A percentile compares a stretch with the other conserved stretches of the same genome.
Evolutionary conservation across 768 basidiomycete genomes (phyloP).

Genomic region (Rhizopogon vinicolor): DNA sequence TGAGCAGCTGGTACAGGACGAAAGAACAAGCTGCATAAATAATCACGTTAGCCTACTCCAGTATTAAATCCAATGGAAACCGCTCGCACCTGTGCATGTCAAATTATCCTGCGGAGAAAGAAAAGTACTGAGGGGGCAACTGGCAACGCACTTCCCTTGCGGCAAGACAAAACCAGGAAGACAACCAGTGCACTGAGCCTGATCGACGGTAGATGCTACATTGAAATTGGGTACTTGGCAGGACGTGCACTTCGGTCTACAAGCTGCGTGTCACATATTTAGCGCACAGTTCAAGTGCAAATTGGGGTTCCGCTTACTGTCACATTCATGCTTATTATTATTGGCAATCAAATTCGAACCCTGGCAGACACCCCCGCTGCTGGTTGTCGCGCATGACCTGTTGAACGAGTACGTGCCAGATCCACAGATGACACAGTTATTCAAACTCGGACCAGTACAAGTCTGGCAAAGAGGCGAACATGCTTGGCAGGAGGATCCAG

Average conservation of each 20-base stretch:
- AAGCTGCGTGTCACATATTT: conserved; percentile 40
- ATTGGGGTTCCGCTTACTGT: conserved; percentile 48
- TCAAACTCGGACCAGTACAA: conserved; percentile 64
- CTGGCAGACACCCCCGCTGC: conserved; percentile 67
- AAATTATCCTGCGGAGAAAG: conserved; percentile 68
- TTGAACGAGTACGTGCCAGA: conserved; percentile 57
- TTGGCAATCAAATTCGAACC: conserved; percentile 71
- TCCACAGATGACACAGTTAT: conserved; percentile 67
- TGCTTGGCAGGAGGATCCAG: conserved; percentile 44
- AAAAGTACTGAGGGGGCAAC: conserved; percentile 68
- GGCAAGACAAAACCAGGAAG: conserved; percentile 72
- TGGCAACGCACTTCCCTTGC: conserved; percentile 61
- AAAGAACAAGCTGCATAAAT: conserved; percentile 53
- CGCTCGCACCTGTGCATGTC: conserved; percentile 64
- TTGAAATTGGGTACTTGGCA: conserved; percentile 75
- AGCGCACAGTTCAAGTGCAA: conserved; percentile 1
- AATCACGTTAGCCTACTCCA: conserved; percentile 5
- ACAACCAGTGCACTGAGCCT: conserved; percentile 74
- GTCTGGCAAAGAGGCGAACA: conserved; percentile 70
- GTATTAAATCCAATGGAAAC: background rate
- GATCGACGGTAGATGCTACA: conserved; percentile 56
- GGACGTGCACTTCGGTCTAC: conserved; percentile 76
- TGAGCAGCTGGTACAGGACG: conserved; percentile 68
- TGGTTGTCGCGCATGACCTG: conserved; percentile 67
- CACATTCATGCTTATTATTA: conserved; percentile 79